phyloP scores from a whole-genome alignment of 768 basidiomycete genomes.

The Rhodotorula diobovata region DNA sequence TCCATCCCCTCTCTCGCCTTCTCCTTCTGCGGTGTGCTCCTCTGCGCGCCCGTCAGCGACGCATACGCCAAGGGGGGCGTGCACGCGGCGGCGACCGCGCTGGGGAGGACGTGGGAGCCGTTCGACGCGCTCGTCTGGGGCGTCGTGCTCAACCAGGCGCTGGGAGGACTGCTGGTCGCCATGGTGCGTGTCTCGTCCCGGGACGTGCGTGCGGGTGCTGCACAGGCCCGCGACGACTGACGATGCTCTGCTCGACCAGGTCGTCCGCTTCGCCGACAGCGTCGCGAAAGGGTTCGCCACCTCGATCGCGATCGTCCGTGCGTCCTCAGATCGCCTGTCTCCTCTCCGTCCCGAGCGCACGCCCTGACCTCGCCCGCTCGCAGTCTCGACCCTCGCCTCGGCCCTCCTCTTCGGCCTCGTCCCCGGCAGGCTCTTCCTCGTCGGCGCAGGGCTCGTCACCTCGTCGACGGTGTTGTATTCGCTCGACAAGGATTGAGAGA shows the following conservation, averaged over 20 bases:
- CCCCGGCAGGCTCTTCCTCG: slow-evolving; percentile 8
- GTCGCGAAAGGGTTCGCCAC: slow-evolving; percentile 45
- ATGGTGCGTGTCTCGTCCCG: slow-evolving; percentile 22
- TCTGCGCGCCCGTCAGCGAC: neutral
- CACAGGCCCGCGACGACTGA: too few species aligned
- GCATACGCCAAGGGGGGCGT: slow-evolving; percentile 4
- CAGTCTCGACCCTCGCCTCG: slow-evolving; percentile 26
- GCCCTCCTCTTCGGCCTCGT: slow-evolving; percentile 10
- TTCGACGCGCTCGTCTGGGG: slow-evolving; percentile 38
- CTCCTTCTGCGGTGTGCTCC: slow-evolving; percentile 29
- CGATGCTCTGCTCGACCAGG: slow-evolving; percentile 1
- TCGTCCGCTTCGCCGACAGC: slow-evolving; percentile 40
- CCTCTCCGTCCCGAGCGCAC: too few species aligned
- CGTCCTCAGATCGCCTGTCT: neutral
- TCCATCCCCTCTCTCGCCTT: slow-evolving; percentile 40
- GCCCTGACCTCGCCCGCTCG: too few species aligned
- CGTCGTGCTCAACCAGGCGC: slow-evolving; percentile 41
- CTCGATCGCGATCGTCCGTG: slow-evolving; percentile 38
- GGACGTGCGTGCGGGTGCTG: neutral
- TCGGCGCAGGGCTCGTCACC: slow-evolving; percentile 22
- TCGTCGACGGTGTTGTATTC: slow-evolving; percentile 30
- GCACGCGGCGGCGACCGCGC: neutral
- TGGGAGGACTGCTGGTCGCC: slow-evolving; percentile 43
- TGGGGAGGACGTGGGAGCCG: slow-evolving; percentile 4
- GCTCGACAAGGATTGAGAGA: slow-evolving; percentile 1